These are phyloP conservation scores for Pyropia haitanensis DNA, from an alignment of 23 red algal species.

Conservation along the genomic window DNA sequence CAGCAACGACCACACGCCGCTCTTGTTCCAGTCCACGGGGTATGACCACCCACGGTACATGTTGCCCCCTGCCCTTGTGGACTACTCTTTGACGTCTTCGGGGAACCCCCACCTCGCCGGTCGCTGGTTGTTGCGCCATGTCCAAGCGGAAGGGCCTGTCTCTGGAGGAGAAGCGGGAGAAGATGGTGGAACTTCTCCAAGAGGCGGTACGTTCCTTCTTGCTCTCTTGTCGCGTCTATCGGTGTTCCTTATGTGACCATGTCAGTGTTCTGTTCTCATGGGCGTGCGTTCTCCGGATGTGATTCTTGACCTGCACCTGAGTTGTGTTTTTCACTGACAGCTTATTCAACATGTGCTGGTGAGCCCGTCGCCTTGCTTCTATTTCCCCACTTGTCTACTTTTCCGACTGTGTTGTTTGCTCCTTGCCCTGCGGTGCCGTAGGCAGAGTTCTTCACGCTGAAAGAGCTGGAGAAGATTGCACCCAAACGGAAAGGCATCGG, in stretches of 20 bases:
- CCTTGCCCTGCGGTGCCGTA: not conserved
- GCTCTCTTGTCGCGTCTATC: not conserved
- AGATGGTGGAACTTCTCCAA: slow-evolving; percentile 73
- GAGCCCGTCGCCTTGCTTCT: too few relatives aligned
- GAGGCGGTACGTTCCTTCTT: slow-evolving; percentile 33
- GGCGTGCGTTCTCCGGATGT: not conserved
- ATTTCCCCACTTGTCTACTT: not conserved
- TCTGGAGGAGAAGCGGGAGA: slow-evolving; percentile 80
- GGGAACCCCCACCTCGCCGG: too few relatives aligned
- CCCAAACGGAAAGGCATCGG: slow-evolving; percentile 91
- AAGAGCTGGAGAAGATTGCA: slow-evolving; percentile 96
- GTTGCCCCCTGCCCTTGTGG: too few relatives aligned
- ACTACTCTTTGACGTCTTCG: too few relatives aligned
- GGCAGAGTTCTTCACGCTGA: slow-evolving; percentile 88
- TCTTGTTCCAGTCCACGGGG: too few relatives aligned
- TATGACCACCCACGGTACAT: too few relatives aligned
- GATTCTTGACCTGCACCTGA: not conserved
- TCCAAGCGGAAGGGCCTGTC: slow-evolving; percentile 68
- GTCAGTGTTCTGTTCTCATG: not conserved
- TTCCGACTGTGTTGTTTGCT: too few relatives aligned
- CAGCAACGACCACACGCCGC: too few relatives aligned
- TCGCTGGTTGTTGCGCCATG: slow-evolving; percentile 16
- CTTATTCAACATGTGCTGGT: too few relatives aligned
- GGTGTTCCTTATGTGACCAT: not conserved
- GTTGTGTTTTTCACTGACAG: not conserved